Evolutionary conservation across 2,329 filamentous ascomycete species (phyloP).

Genomic region (Leptographium lundbergii): DNA sequence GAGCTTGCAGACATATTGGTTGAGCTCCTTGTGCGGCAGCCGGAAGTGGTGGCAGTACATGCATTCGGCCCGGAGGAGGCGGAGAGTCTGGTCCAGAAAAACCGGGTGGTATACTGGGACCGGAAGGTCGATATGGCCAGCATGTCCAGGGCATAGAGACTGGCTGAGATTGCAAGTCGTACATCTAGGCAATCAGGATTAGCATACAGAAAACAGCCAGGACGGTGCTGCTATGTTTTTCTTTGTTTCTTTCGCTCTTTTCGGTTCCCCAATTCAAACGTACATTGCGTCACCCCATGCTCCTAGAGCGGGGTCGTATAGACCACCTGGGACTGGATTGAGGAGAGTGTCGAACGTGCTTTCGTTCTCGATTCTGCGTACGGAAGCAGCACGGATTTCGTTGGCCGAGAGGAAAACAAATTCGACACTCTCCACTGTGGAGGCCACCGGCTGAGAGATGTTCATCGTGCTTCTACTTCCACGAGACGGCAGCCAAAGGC

Average conservation of each 20-base stretch:
- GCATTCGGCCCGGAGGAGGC: conserved; percentile 76
- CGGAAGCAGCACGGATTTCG: conserved; percentile 81
- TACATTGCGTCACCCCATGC: conserved; percentile 79
- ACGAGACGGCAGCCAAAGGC: not conserved
- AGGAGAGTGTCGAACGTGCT: conserved; percentile 88
- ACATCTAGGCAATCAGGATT: conserved; percentile 44
- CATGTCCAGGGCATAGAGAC: conserved; percentile 77
- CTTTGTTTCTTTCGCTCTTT: not conserved
- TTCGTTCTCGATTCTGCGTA: conserved; percentile 86
- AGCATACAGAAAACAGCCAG: not conserved
- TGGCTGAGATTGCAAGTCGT: conserved; percentile 81
- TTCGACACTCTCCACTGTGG: conserved; percentile 73
- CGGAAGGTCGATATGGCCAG: conserved; percentile 89
- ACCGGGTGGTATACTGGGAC: conserved; percentile 92
- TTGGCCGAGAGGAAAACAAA: conserved; percentile 73
- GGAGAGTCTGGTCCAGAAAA: conserved; percentile 84
- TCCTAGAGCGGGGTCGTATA: conserved; percentile 86
- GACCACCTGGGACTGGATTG: conserved; percentile 77
- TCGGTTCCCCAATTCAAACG: conserved; percentile 20
- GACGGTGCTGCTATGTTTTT: not conserved
- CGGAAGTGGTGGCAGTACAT: conserved; percentile 82
- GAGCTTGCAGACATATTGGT: conserved; percentile 72
- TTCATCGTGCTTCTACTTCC: conserved; percentile 36
- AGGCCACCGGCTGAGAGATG: conserved; percentile 69
- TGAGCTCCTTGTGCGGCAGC: conserved; percentile 62